Evolutionary conservation across 2,329 filamentous ascomycete genomes (phyloP), one percentile per base, ranked within the genome.

Genomic region (Calonectria pteridis): DNA sequence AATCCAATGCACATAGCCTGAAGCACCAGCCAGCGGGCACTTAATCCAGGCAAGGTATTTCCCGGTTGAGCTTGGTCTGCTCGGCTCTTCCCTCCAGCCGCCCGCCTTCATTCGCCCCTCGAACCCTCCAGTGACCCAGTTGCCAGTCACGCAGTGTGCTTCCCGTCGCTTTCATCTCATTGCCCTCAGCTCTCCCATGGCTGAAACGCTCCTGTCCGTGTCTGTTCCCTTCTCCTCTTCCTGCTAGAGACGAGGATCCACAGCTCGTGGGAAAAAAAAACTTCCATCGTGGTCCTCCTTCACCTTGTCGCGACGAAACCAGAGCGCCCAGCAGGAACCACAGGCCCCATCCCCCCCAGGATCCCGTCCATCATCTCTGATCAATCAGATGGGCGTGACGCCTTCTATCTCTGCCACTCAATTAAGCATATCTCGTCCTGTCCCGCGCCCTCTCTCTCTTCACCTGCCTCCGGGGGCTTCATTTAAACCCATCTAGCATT

Each of bases 61-160:
- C 46, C 46, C 46, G 35, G 31, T 43, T 53, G 55, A 35, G 59
- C 11, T 33, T 69, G 55, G 43, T 5, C 46, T 51, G n/a, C 29
- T 46, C 67, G 43, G 46, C 58, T 64, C 67, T 49, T 53, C 67
- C 43, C 55, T 69, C 67, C 67, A 69, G 67, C 67, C 67, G 67
- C 67, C 46, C 58, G 46, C 29, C 55, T 69, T 69, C 55, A 69
- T 69, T 70, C 46, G 67, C 58, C 67, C 67, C 46, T 55, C 64
- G 46, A 53, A 67, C 35, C 35, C 50, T 53, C 20, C 35, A 49
- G 20, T 18, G 40, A 49, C 59, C 64, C 64, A 67, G 29, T 66
- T 33, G 43, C 58, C 58, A 63, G 59, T 64, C 40, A n/a, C 40
- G 16, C 59, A 33, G 62, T 62, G 55, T 40, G 33, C 49, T 62